These are phyloP conservation scores for Fusarium oxysporum DNA, from an alignment of 2,329 filamentous ascomycete species.

Conservation along the genomic window DNA sequence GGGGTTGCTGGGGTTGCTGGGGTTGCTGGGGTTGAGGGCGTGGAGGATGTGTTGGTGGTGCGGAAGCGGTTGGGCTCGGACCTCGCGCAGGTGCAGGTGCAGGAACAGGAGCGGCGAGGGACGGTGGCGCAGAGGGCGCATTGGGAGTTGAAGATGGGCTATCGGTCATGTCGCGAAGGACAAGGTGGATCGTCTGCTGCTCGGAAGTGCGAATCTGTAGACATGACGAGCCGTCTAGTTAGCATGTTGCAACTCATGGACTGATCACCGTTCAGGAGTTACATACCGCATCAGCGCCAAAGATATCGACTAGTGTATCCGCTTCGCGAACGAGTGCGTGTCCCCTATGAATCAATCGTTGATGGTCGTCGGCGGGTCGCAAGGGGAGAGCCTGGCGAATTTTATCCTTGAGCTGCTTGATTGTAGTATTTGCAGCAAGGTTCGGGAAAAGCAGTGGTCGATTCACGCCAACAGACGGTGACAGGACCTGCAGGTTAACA, in stretches of 20 bases:
- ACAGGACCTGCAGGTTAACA: conserved; percentile 69
- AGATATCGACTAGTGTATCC: conserved; percentile 67
- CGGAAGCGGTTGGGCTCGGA: conserved; percentile 44
- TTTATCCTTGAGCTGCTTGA: conserved; percentile 68
- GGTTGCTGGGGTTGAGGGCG: conserved; percentile 36
- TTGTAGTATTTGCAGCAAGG: conserved; percentile 62
- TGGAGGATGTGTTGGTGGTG: conserved; percentile 39
- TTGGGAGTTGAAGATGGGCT: conserved; percentile 43
- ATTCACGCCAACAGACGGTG: conserved; percentile 66
- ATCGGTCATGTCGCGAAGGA: conserved; percentile 57
- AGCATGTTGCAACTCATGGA: conserved; percentile 30
- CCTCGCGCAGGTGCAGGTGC: conserved; percentile 37
- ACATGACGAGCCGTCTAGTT: conserved; percentile 19
- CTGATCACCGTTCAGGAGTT: not conserved
- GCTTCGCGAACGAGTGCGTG: conserved; percentile 65
- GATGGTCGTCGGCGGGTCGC: conserved; percentile 64
- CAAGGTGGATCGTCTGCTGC: conserved; percentile 65
- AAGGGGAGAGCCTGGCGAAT: conserved; percentile 64
- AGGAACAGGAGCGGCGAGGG: conserved; percentile 10
- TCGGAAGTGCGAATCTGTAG: conserved; percentile 57
- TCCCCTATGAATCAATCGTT: conserved; percentile 71
- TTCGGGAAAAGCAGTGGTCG: conserved; percentile 62
- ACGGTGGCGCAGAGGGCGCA: conserved; percentile 28
- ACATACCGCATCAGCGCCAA: conserved; percentile 65
- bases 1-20: too few relatives aligned